phyloP scores from a whole-genome alignment of 1,139 yeast genomes.

The Debaryomyces fabryi region DNA sequence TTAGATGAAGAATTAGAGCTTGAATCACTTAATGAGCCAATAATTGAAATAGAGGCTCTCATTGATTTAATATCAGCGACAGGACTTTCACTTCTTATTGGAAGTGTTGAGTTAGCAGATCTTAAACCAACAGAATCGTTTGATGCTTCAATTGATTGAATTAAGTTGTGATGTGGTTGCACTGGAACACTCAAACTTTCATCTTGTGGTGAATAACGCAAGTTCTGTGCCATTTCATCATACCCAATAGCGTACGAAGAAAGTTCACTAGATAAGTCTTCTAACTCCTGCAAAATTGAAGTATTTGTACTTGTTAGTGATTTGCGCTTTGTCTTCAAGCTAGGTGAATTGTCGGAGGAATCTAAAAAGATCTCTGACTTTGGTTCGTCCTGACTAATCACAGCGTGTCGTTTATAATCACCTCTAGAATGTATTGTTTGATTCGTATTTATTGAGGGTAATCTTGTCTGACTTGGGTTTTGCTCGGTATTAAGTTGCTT shows the following conservation, averaged over 20 bases:
- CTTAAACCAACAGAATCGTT: constrained; percentile 2
- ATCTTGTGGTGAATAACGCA: neutral
- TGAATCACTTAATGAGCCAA: constrained; percentile 9
- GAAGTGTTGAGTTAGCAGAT: constrained; percentile 1
- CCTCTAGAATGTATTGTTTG: neutral
- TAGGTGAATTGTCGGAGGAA: neutral
- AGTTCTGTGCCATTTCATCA: neutral
- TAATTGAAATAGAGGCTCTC: constrained; percentile 9
- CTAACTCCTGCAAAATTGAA: constrained; percentile 33
- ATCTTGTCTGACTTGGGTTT: neutral
- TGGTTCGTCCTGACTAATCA: neutral
- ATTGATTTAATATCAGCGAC: constrained; percentile 10
- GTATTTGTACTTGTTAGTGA: constrained; percentile 33
- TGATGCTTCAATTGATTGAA: constrained; percentile 4
- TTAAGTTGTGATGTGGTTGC: neutral
- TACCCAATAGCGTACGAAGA: constrained; percentile 18
- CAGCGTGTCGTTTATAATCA: neutral
- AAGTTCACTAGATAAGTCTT: constrained; percentile 35
- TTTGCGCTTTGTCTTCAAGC: constrained; percentile 16
- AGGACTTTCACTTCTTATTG: neutral
- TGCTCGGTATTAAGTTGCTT: neutral
- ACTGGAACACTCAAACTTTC: neutral
- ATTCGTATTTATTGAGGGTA: neutral
- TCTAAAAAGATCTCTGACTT: neutral
- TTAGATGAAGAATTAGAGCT: constrained; percentile 5